Evolutionary conservation across 495 filamentous ascomycete species (phyloP).

Genomic region (Penicillium paradoxum): DNA sequence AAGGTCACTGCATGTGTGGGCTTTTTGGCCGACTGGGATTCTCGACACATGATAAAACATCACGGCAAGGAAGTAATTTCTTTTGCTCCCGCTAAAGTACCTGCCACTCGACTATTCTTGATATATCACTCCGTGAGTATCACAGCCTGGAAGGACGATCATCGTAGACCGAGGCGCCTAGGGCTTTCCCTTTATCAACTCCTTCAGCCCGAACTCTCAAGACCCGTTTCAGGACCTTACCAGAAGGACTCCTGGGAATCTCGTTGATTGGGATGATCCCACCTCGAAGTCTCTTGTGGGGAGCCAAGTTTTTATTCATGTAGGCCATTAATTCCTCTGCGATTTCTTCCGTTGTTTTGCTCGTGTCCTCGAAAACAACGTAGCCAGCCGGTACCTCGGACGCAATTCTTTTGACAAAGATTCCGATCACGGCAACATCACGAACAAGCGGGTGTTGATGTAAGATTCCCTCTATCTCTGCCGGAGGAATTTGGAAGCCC

Average conservation of each 20-base stretch:
- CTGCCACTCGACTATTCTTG: neutral
- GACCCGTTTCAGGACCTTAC: conserved; percentile 12
- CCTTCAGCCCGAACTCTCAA: neutral
- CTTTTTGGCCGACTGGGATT: too few species aligned
- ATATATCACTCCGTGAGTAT: neutral
- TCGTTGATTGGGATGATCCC: conserved; percentile 1
- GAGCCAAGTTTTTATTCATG: neutral
- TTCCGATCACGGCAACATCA: conserved; percentile 67
- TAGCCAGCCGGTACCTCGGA: conserved; percentile 73
- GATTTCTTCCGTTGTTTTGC: conserved; percentile 26
- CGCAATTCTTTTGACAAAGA: conserved; percentile 52
- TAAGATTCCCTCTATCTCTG: conserved; percentile 67
- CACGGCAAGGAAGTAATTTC: neutral
- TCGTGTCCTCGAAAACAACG: conserved; percentile 39
- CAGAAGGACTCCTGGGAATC: conserved; percentile 5
- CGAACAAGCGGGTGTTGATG: conserved; percentile 57
- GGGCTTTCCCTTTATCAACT: neutral
- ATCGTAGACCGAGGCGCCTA: neutral
- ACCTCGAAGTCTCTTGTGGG: conserved; percentile 8
- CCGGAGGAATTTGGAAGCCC: conserved; percentile 64
- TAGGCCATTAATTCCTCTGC: neutral
- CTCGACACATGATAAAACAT: too few species aligned
- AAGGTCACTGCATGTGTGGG: too few species aligned
- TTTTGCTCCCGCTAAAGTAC: neutral
- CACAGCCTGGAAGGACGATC: conserved; percentile 1